Conservation (phyloP, 2,329 filamentous ascomycete species). For the Capronia americana region DNA sequence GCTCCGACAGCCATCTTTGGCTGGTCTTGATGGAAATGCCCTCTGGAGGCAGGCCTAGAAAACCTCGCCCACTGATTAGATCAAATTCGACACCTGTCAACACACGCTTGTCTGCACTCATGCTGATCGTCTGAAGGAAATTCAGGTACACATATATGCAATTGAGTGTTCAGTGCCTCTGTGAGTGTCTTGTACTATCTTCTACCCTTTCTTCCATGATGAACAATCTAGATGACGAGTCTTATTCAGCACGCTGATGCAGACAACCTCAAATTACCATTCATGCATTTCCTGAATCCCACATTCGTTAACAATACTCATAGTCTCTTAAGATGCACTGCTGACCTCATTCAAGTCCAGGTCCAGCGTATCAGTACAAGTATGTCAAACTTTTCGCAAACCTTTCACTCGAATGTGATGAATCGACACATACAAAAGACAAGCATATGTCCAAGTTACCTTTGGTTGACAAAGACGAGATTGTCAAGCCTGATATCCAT, state of each 20-base stretch:
- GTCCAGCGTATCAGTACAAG: neutral
- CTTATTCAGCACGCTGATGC: slow-evolving; percentile 67
- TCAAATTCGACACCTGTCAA: neutral
- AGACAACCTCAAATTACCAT: slow-evolving; percentile 64
- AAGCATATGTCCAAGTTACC: slow-evolving; percentile 95
- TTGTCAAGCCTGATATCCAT: slow-evolving; percentile 47
- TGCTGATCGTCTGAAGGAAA: neutral
- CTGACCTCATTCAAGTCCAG: slow-evolving; percentile 2
- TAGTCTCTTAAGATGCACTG: neutral
- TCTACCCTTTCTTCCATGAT: slow-evolving; percentile 48
- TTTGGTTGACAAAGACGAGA: slow-evolving; percentile 57
- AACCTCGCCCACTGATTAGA: slow-evolving; percentile 93
- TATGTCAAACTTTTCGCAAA: neutral
- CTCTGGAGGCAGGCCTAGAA: slow-evolving; percentile 98
- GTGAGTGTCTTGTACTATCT: neutral
- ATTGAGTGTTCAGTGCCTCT: neutral
- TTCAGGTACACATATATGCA: neutral
- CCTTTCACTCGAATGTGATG: slow-evolving; percentile 67
- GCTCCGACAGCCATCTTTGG: slow-evolving; percentile 74
- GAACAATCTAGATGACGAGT: slow-evolving; percentile 68
- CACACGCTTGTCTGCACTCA: neutral
- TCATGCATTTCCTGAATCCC: slow-evolving; percentile 62
- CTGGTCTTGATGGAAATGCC: slow-evolving; percentile 83
- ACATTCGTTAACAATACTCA: neutral
- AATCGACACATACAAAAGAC: slow-evolving; percentile 82